Conservation (phyloP, 345 rosid species). For the Salix dunnii region DNA sequence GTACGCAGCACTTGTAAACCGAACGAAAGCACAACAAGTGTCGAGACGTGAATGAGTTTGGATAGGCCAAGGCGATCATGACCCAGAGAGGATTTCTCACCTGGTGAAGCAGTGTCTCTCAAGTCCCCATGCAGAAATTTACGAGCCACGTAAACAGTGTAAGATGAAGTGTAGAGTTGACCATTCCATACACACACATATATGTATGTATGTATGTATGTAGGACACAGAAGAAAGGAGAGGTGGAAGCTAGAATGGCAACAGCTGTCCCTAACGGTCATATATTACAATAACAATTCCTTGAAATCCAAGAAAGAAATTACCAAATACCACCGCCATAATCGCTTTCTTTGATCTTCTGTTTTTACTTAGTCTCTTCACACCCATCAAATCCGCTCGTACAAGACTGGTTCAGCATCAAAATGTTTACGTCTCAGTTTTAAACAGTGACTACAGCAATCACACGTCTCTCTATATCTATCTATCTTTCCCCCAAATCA, state of each 20-base stretch:
- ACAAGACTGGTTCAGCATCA: slow-evolving; percentile 43
- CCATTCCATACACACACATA: not conserved
- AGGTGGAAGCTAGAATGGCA: not conserved
- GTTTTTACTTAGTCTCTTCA: slow-evolving; percentile 40
- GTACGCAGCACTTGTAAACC: too few relatives aligned
- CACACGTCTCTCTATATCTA: not conserved
- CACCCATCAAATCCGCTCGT: slow-evolving; percentile 43
- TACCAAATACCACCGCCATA: slow-evolving; percentile 1
- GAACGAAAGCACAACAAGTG: too few relatives aligned
- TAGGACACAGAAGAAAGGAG: not conserved
- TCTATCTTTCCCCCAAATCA: not conserved
- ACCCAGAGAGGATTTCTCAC: not conserved
- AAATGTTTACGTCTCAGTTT: slow-evolving; percentile 25
- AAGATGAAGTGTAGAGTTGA: not conserved
- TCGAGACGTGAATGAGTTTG: not conserved
- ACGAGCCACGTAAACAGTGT: not conserved
- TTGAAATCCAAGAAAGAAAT: not conserved
- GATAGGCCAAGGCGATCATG: not conserved
- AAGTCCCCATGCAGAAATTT: not conserved
- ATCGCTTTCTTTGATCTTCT: slow-evolving; percentile 11
- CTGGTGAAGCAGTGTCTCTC: not conserved
- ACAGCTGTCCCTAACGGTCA: slow-evolving; percentile 26
- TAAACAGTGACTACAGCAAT: slow-evolving; percentile 2
- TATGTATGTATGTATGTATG: not conserved
- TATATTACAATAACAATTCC: not conserved